Evolutionary conservation across 257 asterid species (phyloP).

Genomic region (Voacanga thouarsii): DNA sequence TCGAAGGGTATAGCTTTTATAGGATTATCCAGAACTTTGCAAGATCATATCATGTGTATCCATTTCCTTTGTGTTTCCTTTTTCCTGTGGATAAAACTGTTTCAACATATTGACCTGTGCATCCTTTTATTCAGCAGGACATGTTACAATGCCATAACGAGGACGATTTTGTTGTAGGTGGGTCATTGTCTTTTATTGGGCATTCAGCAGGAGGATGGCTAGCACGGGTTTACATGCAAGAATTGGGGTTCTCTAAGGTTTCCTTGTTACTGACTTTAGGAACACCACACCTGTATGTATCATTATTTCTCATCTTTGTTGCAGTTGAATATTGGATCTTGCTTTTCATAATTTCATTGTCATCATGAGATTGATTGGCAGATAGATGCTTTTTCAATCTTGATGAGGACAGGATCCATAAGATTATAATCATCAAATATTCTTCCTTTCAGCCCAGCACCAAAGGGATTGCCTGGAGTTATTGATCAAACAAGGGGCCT

Average conservation of each 20-base stretch:
- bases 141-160: conserved; percentile 32
- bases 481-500: conserved; percentile 96
- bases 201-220: conserved; percentile 99
- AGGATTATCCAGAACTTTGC: background rate
- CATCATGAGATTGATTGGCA: background rate
- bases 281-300: conserved; percentile 84
- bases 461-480: conserved; percentile 87
- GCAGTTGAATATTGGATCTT: background rate
- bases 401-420: background rate
- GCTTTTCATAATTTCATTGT: background rate
- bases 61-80: background rate
- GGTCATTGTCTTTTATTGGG: conserved; percentile 69
- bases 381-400: background rate
- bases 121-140: conserved; percentile 28
- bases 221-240: conserved; percentile 86
- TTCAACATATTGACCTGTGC: conserved; percentile 14
- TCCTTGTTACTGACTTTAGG: conserved; percentile 82
- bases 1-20: background rate
- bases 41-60: background rate
- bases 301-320: background rate
- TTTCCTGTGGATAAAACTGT: background rate
- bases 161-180: conserved; percentile 54
- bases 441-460: conserved; percentile 58
- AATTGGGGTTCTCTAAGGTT: conserved; percentile 57
- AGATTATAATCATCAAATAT: conserved; percentile 10